phyloP scores from a whole-genome alignment of 495 filamentous ascomycete species.

The Lindgomyces ingoldianus region DNA sequence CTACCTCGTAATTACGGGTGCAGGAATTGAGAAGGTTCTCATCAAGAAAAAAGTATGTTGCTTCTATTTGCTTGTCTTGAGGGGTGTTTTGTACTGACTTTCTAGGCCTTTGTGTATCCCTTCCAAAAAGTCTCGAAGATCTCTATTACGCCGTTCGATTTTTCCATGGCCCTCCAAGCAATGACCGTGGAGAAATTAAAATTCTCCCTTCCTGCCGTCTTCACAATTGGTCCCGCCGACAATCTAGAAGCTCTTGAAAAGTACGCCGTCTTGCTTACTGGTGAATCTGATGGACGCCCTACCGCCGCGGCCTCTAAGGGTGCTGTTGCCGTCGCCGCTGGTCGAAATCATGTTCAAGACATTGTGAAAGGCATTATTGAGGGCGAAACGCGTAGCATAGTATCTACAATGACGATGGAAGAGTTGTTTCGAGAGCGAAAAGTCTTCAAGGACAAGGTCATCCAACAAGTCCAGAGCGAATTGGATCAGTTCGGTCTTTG shows the following conservation, averaged over 20 bases:
- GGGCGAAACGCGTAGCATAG: constrained; percentile 76
- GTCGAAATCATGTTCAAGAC: constrained; percentile 70
- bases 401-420: constrained; percentile 82
- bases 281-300: constrained; percentile 49
- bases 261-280: constrained; percentile 75
- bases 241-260: constrained; percentile 65
- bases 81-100: background rate
- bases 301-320: constrained; percentile 41
- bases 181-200: constrained; percentile 83
- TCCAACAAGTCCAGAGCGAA: constrained; percentile 74
- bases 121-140: constrained; percentile 52
- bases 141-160: constrained; percentile 74
- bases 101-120: constrained; percentile 36
- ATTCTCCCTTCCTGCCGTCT: constrained; percentile 76
- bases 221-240: constrained; percentile 78
- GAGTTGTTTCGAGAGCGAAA: constrained; percentile 82
- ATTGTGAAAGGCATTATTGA: constrained; percentile 90
- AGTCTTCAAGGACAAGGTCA: constrained; percentile 75
- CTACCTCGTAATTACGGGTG: constrained; percentile 83
- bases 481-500: constrained; percentile 71
- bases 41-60: constrained; percentile 65
- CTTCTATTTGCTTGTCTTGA: background rate
- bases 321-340: constrained; percentile 38
- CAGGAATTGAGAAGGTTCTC: constrained; percentile 65
- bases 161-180: constrained; percentile 71